Base-by-base conservation (phyloP, 2,329 filamentous ascomycete genomes). In the Cladorrhinum sp. region DNA sequence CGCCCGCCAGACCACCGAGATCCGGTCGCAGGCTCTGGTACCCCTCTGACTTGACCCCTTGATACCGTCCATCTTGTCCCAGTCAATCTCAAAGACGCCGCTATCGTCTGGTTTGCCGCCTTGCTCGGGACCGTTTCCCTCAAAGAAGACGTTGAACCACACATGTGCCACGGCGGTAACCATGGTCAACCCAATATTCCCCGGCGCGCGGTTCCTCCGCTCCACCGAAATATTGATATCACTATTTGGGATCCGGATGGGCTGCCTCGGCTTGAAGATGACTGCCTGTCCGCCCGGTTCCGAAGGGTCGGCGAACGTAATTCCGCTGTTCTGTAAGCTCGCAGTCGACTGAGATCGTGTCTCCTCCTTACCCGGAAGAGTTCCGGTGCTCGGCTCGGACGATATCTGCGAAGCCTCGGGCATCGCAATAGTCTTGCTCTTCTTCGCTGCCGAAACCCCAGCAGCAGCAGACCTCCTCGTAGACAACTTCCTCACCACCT, bases 141-240 rank as follows among this genome's bases (percentile, higher is more conserved):
- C 95, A 69, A 98, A 98, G 75, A 87, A 98, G 1, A 87, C 81
- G 71, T 99, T 99, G 80, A 97, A 96, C 95, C 95, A 99, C 16
- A 96, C 91, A 70, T 98, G 94, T 0, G 93, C 93, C 9, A 98
- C 88, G 0, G 93, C 88, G 0, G 94, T 96, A 2, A 97, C 92
- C 87, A 98, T 91, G 0, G 91, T 92, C 67, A 91, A 84, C 1
- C 92, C 42, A 74, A 95, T 88, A 9, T 84, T 85, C 69, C 90
- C 90, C 3, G 85, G 83, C 1, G 90, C 86, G 69, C 88, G 90
- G 75, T 92, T 96, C 36, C 93, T 86, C 7, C 92, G 85, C 76
- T 98, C 93, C 23, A 97, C 86, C 55, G 92, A 88, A 66, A 98
- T 90, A 73, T 96, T 96, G 67, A 98, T 82, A 71, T 98, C 95